A percentile compares a stretch with the other conserved stretches of the same genome.
These are phyloP conservation scores for Suillus bovinus DNA, from an alignment of 768 basidiomycete genomes.

Conservation along the genomic window DNA sequence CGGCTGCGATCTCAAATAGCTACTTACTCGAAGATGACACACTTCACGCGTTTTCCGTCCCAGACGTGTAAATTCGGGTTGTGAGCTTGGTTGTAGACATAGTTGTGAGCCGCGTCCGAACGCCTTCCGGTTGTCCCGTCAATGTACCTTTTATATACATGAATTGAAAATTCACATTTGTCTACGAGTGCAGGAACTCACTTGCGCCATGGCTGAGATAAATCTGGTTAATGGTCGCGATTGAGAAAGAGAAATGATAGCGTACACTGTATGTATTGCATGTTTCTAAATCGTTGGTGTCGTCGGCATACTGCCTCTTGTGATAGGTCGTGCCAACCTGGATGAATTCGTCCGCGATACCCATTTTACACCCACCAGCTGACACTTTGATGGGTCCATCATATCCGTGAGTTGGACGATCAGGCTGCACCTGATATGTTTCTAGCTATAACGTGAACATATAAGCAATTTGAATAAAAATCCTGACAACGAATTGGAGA, in stretches of 20 bases:
- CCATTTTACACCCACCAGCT: not conserved
- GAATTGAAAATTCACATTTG: not conserved
- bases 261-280: not conserved
- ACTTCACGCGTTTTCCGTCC: not conserved
- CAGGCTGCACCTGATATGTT: not conserved
- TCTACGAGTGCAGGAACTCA: constrained; percentile 24
- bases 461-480: not conserved
- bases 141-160: constrained; percentile 46
- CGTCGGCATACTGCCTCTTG: not conserved
- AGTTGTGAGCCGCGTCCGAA: constrained; percentile 46
- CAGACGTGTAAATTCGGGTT: not conserved
- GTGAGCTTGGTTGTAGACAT: not conserved
- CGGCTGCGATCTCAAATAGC: not conserved
- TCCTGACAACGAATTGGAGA: not conserved
- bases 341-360: not conserved
- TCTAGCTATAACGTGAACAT: not conserved
- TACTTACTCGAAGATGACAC: not conserved
- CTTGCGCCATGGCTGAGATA: constrained; percentile 53
- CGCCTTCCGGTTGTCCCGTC: constrained; percentile 50
- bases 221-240: not conserved
- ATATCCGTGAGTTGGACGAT: not conserved
- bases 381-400: not conserved
- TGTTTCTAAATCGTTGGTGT: not conserved
- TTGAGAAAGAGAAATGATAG: not conserved
- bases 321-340: not conserved